These are phyloP conservation scores for Chamaenerion angustifolium DNA, from an alignment of 345 rosid species.

Conservation along the genomic window DNA sequence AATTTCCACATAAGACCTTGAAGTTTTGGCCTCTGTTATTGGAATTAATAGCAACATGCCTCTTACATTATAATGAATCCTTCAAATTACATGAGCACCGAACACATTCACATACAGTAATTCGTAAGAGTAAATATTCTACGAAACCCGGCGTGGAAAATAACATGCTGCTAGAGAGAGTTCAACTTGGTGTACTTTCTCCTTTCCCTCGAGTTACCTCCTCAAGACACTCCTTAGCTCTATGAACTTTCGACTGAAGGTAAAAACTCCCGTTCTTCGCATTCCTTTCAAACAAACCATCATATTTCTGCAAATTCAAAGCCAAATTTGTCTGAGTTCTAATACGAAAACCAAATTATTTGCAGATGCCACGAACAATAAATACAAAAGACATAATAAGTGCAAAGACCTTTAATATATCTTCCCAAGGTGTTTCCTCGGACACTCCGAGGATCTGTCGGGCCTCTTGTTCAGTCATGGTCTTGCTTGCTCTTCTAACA, in stretches of 20 bases:
- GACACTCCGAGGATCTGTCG: conserved; percentile 79
- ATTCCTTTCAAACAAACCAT: conserved; percentile 52
- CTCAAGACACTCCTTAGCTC: conserved; percentile 84
- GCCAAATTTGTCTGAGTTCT: too few relatives aligned
- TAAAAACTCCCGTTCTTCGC: conserved; percentile 76
- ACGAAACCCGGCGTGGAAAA: too few relatives aligned
- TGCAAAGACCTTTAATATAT: conserved; percentile 41
- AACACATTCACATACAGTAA: too few relatives aligned
- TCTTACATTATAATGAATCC: too few relatives aligned
- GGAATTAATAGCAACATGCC: too few relatives aligned
- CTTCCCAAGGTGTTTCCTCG: conserved; percentile 65
- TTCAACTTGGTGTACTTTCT: conserved; percentile 29
- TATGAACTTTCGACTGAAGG: conserved; percentile 77
- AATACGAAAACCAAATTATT: too few relatives aligned
- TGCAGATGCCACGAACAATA: neutral
- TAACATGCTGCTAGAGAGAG: too few relatives aligned
- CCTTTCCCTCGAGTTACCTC: conserved; percentile 22
- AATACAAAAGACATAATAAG: neutral
- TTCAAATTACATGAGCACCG: too few relatives aligned
- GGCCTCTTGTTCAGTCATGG: conserved; percentile 77
- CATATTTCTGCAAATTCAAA: conserved; percentile 44
- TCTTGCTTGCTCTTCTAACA: conserved; percentile 49
- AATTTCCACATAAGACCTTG: too few relatives aligned
- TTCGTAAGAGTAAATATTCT: too few relatives aligned
- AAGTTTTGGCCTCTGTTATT: too few relatives aligned